A percentile compares a stretch with the other conserved stretches of the same genome.
Conservation (phyloP, 169 alveolate genomes). For the Plasmodium vinckei region DNA sequence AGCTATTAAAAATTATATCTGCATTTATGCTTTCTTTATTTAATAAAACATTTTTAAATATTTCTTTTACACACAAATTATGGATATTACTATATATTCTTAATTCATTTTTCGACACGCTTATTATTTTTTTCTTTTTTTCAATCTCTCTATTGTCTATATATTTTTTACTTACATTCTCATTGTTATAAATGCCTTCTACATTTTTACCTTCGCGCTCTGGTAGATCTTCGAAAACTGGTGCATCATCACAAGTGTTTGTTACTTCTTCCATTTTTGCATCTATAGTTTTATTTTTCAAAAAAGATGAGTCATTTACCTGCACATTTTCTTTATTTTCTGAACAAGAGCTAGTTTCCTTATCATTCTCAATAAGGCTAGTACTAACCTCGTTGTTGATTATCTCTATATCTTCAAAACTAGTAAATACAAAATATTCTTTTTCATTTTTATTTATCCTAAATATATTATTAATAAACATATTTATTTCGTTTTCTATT, state of each 20-base stretch:
- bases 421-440: constrained; percentile 39
- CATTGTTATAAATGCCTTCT: not conserved
- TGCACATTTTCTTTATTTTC: not conserved
- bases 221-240: not conserved
- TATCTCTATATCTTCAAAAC: constrained; percentile 61
- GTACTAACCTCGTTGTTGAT: not conserved
- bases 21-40: constrained; percentile 17
- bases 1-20: constrained; percentile 32
- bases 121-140: constrained; percentile 5
- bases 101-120: constrained; percentile 8
- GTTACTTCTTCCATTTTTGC: not conserved
- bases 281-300: not conserved
- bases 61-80: constrained; percentile 34
- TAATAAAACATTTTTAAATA: constrained; percentile 25
- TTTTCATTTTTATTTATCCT: constrained; percentile 70
- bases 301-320: not conserved
- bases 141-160: not conserved
- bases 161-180: not conserved
- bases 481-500: constrained; percentile 23
- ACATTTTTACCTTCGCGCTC: not conserved
- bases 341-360: not conserved
- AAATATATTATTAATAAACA: constrained; percentile 41
- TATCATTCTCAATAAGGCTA: not conserved
- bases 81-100: constrained; percentile 37
- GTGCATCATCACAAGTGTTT: not conserved